Percentiles rank a stretch among this genome's conserved stretches.
Conservation (phyloP, 257 asterid genomes). For the Eustoma russellianum region DNA sequence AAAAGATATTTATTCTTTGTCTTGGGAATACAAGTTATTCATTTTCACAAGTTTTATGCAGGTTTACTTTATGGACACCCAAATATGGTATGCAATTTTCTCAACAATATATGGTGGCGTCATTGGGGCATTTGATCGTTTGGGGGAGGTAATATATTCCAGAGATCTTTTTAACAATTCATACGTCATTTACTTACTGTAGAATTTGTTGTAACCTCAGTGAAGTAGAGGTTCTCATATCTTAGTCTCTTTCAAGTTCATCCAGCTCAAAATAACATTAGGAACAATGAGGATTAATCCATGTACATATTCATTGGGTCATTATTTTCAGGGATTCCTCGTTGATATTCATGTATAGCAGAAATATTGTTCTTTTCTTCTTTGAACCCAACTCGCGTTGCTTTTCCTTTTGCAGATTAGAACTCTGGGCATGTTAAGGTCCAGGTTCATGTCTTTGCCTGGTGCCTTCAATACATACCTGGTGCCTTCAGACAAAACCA, state of each 20-base stretch:
- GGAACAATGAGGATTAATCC: neutral
- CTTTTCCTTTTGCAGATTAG: conserved; percentile 56
- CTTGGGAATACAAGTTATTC: conserved; percentile 6
- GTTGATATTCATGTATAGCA: neutral
- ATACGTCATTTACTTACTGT: neutral
- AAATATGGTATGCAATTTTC: conserved; percentile 88
- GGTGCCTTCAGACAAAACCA: conserved; percentile 66
- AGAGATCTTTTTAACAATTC: conserved; percentile 1
- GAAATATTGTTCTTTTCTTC: too few relatives aligned
- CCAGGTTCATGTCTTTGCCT: conserved; percentile 92
- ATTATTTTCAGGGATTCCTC: neutral
- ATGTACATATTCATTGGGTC: too few relatives aligned
- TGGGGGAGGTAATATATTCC: conserved; percentile 70
- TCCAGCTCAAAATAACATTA: neutral
- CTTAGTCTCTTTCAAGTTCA: neutral
- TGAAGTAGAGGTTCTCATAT: neutral
- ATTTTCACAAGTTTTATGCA: conserved; percentile 24
- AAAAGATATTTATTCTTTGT: conserved; percentile 4
- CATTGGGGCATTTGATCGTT: conserved; percentile 92
- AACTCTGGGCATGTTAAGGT: conserved; percentile 90
- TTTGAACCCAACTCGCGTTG: conserved; percentile 6
- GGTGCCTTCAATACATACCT: conserved; percentile 86
- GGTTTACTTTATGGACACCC: conserved; percentile 98
- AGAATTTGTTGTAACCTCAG: neutral
- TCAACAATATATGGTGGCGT: conserved; percentile 84